Base-by-base conservation (phyloP, 225 moss, liverwort and hornwort genomes). In the Asterella californica region DNA sequence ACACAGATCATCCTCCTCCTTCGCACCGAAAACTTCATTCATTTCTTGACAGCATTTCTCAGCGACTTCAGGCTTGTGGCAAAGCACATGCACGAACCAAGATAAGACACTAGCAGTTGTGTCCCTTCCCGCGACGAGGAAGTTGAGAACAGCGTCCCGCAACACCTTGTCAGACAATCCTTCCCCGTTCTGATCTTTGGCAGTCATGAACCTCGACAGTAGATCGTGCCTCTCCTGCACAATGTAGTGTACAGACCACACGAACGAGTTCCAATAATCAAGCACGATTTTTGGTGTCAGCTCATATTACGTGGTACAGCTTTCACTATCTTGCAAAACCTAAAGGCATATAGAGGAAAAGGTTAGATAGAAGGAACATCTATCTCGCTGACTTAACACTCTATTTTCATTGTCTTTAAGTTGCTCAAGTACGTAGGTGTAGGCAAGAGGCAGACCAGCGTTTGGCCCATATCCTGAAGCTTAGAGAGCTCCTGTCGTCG, bases 61-160 rank as follows among this genome's bases (percentile, higher is more conserved):
- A 8, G 72, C 84, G 14, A 85, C 72, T 25, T 70, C 83, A 34
- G 87, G 89, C 11, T 90, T 82, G 57, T 38, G 10, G 9, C 78
- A 81, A 34, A 90, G 77, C 82, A 85, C 71, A 60, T 89, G 86
- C 36, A 88, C 83, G 75, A 88, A 83, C 91, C 91, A 91, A 33
- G 88, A 82, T 4, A 91, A 79, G 2, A 88, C 88, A 50, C 85
- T 83, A 12, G 92, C 94, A 19, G 94, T 87, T 3, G 94, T 90
- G n/a, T 94, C 92, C 71, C 94, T 74, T 17, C 88, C 88, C 24
- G 88, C 86, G 19, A 88, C 78, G 21, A 89, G 79, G 21, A 85
- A 85, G 71, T 86, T 86, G 15, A 89, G 60, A 12, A 91, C 79
- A 6, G 85, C 90, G 71, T 94, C 94, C 5, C 90, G 90, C 6